Evolutionary conservation across 2,329 filamentous ascomycete genomes (phyloP), one percentile per base, ranked within the genome.

Genomic region (Neofusicoccum parvum): DNA sequence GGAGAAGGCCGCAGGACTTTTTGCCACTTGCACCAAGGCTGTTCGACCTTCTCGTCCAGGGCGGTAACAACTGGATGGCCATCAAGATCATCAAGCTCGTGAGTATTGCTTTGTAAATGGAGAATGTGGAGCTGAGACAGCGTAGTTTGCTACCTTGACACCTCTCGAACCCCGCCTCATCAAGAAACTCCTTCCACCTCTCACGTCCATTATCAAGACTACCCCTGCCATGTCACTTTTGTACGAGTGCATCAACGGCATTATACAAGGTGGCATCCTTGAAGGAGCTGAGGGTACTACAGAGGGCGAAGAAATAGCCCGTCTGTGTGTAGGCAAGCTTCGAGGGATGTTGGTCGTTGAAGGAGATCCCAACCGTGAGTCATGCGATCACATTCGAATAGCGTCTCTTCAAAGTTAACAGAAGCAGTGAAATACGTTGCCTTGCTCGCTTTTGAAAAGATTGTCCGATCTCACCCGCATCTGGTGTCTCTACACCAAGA

Each of bases 11-110:
- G 3, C 90, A 94, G 70, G 95, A 99, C 78, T 98, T 98, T 72
- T 82, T 99, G 36, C 92, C 95, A 14, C 83, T 99, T 36, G 95
- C 95, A 0, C 95, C 95, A 9, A 86, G 95, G 66, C 80, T 99
- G 32, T 99, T 98, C 72, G 94, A 97, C 74, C 84, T 99, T 17
- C 82, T 99, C 32, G 94, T 97, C 12, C 91, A 96, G 67, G 90
- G 93, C 65, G 91, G 91, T 43, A 98, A 99, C 79, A 99, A 99
- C 78, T 99, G 95, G 95, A 98, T 99, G 94, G 94, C 94, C 66
- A 99, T 99, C 76, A 99, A 99, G 77, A 87, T 99, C 68, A 98
- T 99, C 77, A 99, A 99, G 80, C 85, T 99, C 68, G 92, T 94
- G 77, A 70, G 87, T 80, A 43, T 17, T 32, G n/a, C 23, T 20